phyloP scores from a whole-genome alignment of 331 rosid genomes.

The Rhamnella rubrinervis region DNA sequence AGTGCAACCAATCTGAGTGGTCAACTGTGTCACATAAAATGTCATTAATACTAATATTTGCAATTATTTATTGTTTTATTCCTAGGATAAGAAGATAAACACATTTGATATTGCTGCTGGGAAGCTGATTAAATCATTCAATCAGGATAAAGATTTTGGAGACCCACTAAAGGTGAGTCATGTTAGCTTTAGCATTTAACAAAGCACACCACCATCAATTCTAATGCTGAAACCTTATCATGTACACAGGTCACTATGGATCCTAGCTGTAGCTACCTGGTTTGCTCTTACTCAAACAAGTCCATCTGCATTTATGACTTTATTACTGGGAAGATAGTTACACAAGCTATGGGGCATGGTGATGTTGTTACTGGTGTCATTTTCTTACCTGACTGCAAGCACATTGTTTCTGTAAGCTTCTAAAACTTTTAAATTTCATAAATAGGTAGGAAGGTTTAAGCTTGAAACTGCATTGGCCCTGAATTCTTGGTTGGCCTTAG shows the following conservation, averaged over 20 bases:
- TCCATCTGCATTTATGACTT: constrained; percentile 63
- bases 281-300: constrained; percentile 72
- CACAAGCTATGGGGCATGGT: constrained; percentile 69
- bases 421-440: constrained; percentile 13
- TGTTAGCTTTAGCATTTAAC: constrained; percentile 15
- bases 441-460: not conserved
- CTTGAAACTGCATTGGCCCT: not conserved
- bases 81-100: constrained; percentile 76
- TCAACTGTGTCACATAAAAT: constrained; percentile 13
- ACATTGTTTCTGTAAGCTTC: constrained; percentile 63
- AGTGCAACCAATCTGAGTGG: not conserved
- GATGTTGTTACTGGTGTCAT: constrained; percentile 78
- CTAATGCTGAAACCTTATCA: constrained; percentile 20
- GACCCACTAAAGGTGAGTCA: constrained; percentile 74
- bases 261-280: constrained; percentile 66
- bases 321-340: constrained; percentile 59
- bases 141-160: constrained; percentile 54
- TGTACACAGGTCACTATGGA: constrained; percentile 61
- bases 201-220: constrained; percentile 10
- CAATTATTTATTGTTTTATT: constrained; percentile 24
- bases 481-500: not conserved
- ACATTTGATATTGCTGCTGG: constrained; percentile 46
- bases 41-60: constrained; percentile 8
- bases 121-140: constrained; percentile 59
- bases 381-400: constrained; percentile 79